These are phyloP conservation scores for Talaromyces amestolkiae DNA, from an alignment of 2,329 filamentous ascomycete species.

Conservation along the genomic window DNA sequence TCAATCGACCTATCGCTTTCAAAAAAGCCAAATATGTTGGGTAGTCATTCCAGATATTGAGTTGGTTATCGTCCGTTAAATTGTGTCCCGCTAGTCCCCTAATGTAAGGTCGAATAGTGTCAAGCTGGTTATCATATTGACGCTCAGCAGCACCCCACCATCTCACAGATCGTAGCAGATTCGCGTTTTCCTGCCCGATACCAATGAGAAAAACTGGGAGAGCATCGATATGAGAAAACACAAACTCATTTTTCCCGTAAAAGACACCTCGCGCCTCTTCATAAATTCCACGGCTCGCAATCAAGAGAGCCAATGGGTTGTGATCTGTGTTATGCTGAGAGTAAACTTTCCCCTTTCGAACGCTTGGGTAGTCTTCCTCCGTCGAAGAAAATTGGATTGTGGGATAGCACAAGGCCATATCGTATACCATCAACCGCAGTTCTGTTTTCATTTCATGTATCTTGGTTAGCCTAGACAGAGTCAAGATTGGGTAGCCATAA, in stretches of 20 bases:
- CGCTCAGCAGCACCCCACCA: not conserved
- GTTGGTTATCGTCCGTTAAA: not conserved
- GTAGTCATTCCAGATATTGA: not conserved
- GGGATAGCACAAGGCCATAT: not conserved
- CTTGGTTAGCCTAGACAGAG: not conserved
- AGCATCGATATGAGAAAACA: not conserved
- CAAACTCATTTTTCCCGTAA: constrained; percentile 10
- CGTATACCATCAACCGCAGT: not conserved
- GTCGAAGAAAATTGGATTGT: not conserved
- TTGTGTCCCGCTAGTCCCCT: not conserved
- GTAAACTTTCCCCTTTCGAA: not conserved
- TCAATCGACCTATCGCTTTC: not conserved
- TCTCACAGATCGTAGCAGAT: not conserved
- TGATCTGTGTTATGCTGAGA: not conserved
- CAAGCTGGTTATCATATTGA: not conserved
- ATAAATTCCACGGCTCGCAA: constrained; percentile 12
- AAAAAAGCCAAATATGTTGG: not conserved
- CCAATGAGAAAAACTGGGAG: constrained; percentile 9
- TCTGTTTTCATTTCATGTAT: not conserved
- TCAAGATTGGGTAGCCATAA: not conserved
- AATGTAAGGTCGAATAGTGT: not conserved
- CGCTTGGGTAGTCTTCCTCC: not conserved
- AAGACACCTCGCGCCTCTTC: constrained; percentile 14
- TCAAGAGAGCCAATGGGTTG: constrained; percentile 9
- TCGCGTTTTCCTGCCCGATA: constrained; percentile 7